Evolutionary conservation across 495 filamentous ascomycete species (phyloP).

Genomic region (Lichenothelia convexa): DNA sequence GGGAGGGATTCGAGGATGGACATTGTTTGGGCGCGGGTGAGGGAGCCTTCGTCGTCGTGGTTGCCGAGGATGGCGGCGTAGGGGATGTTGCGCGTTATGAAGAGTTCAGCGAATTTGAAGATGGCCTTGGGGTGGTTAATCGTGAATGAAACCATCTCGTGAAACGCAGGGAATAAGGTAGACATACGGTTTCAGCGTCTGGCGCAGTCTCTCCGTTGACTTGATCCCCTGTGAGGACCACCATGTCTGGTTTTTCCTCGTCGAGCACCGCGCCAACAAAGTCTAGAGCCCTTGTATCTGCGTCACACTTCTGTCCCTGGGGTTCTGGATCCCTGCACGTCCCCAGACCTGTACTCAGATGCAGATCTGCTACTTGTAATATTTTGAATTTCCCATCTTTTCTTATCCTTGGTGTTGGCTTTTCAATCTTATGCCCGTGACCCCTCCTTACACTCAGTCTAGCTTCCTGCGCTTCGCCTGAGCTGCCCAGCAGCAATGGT

Average conservation of each 20-base stretch:
- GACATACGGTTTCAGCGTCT: constrained; percentile 60
- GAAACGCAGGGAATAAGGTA: background rate
- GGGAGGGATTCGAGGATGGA: constrained; percentile 66
- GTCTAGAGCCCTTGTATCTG: constrained; percentile 78
- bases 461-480: constrained; percentile 41
- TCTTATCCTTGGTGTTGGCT: constrained; percentile 53
- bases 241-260: constrained; percentile 79
- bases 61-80: constrained; percentile 94
- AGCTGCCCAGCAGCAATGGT: constrained; percentile 44
- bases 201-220: constrained; percentile 85
- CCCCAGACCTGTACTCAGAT: constrained; percentile 78
- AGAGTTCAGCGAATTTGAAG: constrained; percentile 78
- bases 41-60: constrained; percentile 83
- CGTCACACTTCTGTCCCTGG: constrained; percentile 62
- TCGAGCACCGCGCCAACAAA: constrained; percentile 70
- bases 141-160: too few species aligned
- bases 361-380: constrained; percentile 80
- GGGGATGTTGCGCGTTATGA: constrained; percentile 74
- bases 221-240: constrained; percentile 82
- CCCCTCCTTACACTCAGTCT: constrained; percentile 65
- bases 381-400: constrained; percentile 95
- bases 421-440: constrained; percentile 34
- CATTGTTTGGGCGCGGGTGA: constrained; percentile 64
- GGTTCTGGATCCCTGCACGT: constrained; percentile 70
- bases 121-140: constrained; percentile 47